Evolutionary conservation across 2,329 filamentous ascomycete genomes (phyloP).

Genomic region (Aspergillus pseudoterreus): DNA sequence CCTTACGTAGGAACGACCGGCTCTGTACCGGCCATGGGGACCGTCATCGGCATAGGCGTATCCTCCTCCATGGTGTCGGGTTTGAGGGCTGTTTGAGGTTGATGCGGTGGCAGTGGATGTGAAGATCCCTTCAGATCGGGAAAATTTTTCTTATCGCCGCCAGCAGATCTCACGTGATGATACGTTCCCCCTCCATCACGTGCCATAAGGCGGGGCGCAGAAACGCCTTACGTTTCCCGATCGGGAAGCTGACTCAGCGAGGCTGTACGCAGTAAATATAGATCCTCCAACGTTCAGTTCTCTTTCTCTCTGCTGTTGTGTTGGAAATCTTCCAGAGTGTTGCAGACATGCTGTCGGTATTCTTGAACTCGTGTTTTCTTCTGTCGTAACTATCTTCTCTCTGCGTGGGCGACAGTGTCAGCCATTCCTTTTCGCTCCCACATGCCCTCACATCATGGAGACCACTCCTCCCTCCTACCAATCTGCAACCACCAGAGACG

Average conservation of each 20-base stretch:
- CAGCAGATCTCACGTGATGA: background rate
- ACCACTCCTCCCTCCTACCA: conserved; percentile 59
- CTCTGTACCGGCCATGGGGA: background rate
- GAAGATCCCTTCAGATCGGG: background rate
- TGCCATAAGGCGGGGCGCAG: too few relatives aligned
- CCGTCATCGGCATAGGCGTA: background rate
- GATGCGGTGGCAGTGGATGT: background rate
- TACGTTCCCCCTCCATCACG: too few relatives aligned
- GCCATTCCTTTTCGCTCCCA: background rate
- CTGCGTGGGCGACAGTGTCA: background rate
- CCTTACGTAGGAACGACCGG: background rate
- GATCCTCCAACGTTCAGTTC: too few relatives aligned
- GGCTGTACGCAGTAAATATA: too few relatives aligned
- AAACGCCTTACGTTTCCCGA: too few relatives aligned
- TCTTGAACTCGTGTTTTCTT: background rate
- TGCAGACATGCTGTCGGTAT: too few relatives aligned
- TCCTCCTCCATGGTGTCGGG: background rate
- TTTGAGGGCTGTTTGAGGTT: background rate
- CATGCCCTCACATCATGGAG: conserved; percentile 44
- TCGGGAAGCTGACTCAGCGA: too few relatives aligned
- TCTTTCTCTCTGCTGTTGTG: too few relatives aligned
- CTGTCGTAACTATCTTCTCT: background rate
- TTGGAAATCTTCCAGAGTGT: too few relatives aligned
- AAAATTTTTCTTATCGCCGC: background rate
- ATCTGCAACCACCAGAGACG: conserved; percentile 52